Base-by-base conservation (phyloP, 148 eudicot species). In the Tetragonia tetragonoides region DNA sequence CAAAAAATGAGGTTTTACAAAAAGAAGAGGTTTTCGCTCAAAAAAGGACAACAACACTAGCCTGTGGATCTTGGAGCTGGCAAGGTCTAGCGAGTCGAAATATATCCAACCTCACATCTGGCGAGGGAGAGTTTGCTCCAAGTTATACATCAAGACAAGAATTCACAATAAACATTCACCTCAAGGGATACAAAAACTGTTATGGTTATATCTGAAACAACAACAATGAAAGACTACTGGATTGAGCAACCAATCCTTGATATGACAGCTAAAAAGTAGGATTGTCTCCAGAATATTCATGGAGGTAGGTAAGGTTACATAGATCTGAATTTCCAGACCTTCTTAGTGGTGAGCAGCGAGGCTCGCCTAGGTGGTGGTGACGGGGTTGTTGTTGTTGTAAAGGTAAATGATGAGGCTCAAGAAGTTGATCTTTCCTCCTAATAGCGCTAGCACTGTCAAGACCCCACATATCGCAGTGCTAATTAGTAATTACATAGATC, bases 231-330 rank as follows among this genome's bases (percentile, higher is more conserved):
- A 38, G 10, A 41, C 16, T 67, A 18, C 0, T 17, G 41, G 21
- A 17, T 41, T 21, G 47, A 41, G 46, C 47, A 41, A 41, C 14
- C 70, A 9, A 10, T 28, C 1, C 34, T 28, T 28, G 1, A 28
- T 18, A 16, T 37, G 24, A 20, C 18, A 65, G 37, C 60, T 56
- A 46, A 18, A 3, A 65, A n/a, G 20, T 28, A 49, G 49, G 28
- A 9, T 65, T 66, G 47, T 44, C 20, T 38, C 78, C 49, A 38
- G 49, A 76, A 7, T 37, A 75, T 51, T 49, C 28, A 76, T 7
- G 39, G 17, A 39, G 18, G 70, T 18, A 40, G 18, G 41, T 8
- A 47, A n/a, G 18, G 39, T 39, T 15, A n/a, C 23, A 1, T 9
- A 44, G 7, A 44, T 44, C 6, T 9, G 47, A 44, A 5, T 44